phyloP scores from a whole-genome alignment of 805 yeast species.

The Candida berthetii region DNA sequence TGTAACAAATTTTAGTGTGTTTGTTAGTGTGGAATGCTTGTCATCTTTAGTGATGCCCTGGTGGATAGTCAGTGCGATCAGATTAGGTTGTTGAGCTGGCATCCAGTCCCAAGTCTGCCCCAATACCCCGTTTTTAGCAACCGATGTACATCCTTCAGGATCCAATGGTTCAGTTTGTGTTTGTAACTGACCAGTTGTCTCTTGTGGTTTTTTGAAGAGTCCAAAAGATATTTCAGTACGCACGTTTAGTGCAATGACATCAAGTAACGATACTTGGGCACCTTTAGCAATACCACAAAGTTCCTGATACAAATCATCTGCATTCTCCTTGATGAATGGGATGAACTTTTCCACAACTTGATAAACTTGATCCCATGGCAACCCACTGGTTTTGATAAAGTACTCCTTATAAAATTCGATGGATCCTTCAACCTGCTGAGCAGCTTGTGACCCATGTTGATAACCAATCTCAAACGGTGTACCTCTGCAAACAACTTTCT shows the following conservation, averaged over 20 bases:
- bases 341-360: conserved; percentile 20
- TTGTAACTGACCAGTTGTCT: conserved; percentile 2
- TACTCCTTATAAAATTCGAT: conserved; percentile 22
- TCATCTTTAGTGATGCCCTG: not conserved
- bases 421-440: conserved; percentile 20
- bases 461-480: conserved; percentile 25
- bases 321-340: conserved; percentile 18
- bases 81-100: not conserved
- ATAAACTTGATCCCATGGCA: conserved; percentile 24
- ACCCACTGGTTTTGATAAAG: conserved; percentile 17
- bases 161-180: not conserved
- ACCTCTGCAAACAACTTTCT: conserved; percentile 4
- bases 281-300: conserved; percentile 32
- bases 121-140: conserved; percentile 6
- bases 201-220: conserved; percentile 2
- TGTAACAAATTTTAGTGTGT: conserved; percentile 20
- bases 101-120: conserved; percentile 41
- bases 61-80: not conserved
- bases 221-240: conserved; percentile 31
- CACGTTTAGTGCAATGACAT: conserved; percentile 30
- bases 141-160: conserved; percentile 27
- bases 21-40: not conserved
- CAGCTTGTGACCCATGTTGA: conserved; percentile 28
- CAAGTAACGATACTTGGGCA: conserved; percentile 22
- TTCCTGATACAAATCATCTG: conserved; percentile 28